Conservation (phyloP, 208 protist species). For the Vickermania ingenoplastis region DNA sequence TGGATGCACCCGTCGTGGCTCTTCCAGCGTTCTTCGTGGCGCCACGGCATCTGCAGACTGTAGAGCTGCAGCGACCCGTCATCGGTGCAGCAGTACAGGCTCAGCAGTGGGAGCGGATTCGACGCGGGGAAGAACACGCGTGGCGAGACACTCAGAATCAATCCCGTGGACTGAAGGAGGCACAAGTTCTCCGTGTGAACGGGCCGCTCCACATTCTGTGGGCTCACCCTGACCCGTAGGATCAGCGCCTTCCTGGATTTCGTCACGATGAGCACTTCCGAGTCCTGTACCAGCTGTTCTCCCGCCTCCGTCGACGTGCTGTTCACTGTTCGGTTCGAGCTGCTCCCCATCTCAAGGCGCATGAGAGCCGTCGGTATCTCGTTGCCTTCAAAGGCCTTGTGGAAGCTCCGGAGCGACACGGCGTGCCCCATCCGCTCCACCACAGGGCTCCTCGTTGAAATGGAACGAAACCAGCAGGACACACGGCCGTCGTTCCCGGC, state of each 20-base stretch:
- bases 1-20: conserved; percentile 17
- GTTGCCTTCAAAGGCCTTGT: conserved; percentile 1
- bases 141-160: background rate
- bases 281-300: too few species aligned
- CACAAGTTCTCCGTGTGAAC: conserved; percentile 1
- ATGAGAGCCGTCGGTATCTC: conserved; percentile 23
- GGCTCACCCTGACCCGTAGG: conserved; percentile 11
- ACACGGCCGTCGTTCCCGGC: conserved; percentile 70
- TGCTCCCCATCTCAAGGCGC: too few species aligned
- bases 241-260: conserved; percentile 15
- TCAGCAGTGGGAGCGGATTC: conserved; percentile 32
- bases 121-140: background rate
- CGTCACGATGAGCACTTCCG: conserved; percentile 31
- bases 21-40: conserved; percentile 18
- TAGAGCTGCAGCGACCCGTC: conserved; percentile 58
- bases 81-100: conserved; percentile 40
- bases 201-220: background rate
- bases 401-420: background rate
- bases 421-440: background rate
- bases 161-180: background rate
- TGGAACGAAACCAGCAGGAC: conserved; percentile 32
- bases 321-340: too few species aligned
- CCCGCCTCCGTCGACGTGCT: too few species aligned
- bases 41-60: conserved; percentile 68
- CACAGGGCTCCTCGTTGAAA: background rate